A percentile compares a stretch with the other conserved stretches of the same genome.
Evolutionary conservation across 345 rosid genomes (phyloP).

Genomic region (Ceriops decandra): DNA sequence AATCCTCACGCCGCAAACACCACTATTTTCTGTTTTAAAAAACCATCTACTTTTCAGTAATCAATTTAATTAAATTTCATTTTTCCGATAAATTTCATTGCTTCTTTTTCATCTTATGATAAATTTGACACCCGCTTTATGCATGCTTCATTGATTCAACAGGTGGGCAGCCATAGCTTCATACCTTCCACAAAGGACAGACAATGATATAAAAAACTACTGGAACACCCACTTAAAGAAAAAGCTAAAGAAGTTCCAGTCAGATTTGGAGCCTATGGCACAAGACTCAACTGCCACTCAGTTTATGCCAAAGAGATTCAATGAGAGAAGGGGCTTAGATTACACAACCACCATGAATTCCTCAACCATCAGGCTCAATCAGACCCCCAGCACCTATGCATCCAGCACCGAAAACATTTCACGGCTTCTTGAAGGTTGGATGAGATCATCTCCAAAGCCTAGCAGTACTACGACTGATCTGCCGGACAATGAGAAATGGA

Average conservation of each 20-base stretch:
- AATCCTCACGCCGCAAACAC: slow-evolving; percentile 30
- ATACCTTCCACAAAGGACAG: slow-evolving; percentile 92
- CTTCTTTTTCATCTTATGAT: not conserved
- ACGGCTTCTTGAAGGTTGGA: slow-evolving; percentile 86
- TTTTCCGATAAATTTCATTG: not conserved
- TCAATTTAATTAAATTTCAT: not conserved
- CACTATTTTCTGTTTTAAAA: not conserved
- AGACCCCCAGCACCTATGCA: slow-evolving; percentile 51
- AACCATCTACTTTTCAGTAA: not conserved
- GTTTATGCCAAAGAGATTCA: slow-evolving; percentile 20
- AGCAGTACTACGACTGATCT: slow-evolving; percentile 8
- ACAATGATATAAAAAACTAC: slow-evolving; percentile 94
- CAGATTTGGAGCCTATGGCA: slow-evolving; percentile 35
- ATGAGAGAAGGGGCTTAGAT: slow-evolving; percentile 27
- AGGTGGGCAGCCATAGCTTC: slow-evolving; percentile 99
- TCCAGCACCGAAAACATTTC: slow-evolving; percentile 93
- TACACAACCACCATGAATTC: slow-evolving; percentile 18
- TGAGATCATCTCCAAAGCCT: slow-evolving; percentile 61
- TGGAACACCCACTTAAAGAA: slow-evolving; percentile 99
- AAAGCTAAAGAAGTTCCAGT: slow-evolving; percentile 70
- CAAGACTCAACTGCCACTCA: slow-evolving; percentile 22
- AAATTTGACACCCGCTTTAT: not conserved
- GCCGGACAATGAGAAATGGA: not conserved
- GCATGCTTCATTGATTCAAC: not conserved
- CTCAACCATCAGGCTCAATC: slow-evolving; percentile 16